Evolutionary conservation across 306 rosid genomes (phyloP), one percentile per base, ranked within the genome.

Genomic region (Lablab purpureus): DNA sequence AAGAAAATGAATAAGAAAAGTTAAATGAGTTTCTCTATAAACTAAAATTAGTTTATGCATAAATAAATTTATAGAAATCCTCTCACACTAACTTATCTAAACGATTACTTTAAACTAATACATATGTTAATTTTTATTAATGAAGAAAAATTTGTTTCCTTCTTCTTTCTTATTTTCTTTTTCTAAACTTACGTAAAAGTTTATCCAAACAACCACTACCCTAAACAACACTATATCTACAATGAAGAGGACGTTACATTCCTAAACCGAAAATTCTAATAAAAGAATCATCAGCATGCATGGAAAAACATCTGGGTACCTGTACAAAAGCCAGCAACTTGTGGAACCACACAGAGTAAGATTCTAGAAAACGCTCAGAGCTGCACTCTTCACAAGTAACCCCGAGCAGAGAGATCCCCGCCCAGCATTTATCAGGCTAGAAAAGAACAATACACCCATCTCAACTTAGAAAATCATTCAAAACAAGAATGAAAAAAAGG

Each of bases 371-470:
- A 62, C 97, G 97, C 59, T 70, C 86, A 13, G 94, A 73, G 80
- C 90, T 84, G 85, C 97, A 91, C 80, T 87, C 90, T 81, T 85
- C 91, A 82, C 91, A 87, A 82, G 97, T 91, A 85, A 93, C 60
- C 75, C 99, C 99, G 37, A 95, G 83, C 81, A 95, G 84, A 46
- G 91, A 81, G 84, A 91, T 85, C 67, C 97, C 99, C 19, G 84
- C 96, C 96, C 97, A 95, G 76, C 98, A 85, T 87, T 95, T 93
- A 85, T 93, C 97, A 83, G 96, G 93, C 99, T 95, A 87, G 6
- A 83, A 80, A 73, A 77, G 67, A 67, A 55, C 51, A 73, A 75
- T 22, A 56, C 15, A 74, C 50, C 49, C 70, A 81, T 67, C 71
- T 74, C 59, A 85, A 74, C n/a, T 52, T 47, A 69, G 79, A 34